Evolutionary conservation across 2,329 filamentous ascomycete genomes (phyloP), one percentile per base, ranked within the genome.

Genomic region (Incumbomyces delicatus): DNA sequence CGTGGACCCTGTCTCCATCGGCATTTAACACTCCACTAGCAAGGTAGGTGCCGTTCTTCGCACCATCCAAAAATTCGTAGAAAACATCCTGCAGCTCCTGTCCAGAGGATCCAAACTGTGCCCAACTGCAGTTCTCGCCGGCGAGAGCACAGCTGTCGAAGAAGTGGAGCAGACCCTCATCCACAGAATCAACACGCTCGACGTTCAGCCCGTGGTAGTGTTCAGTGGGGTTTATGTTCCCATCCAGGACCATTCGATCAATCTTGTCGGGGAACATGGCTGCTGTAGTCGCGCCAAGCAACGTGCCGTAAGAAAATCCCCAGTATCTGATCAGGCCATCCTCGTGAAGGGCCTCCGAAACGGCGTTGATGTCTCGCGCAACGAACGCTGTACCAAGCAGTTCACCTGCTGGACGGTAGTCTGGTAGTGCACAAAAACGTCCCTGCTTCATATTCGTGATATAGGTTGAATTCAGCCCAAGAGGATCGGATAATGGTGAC

Each of bases 281-380:
- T 12, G 64, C 63, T 45, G 66, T 62, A 12, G 59, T 61, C 7
- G 50, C 39, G 44, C 62, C 61, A n/a, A 58, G 48, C 18, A 60
- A 42, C 17, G 62, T 63, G 42, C 63, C 62, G 51, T 64, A 65
- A 8, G 47, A 52, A 22, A 47, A 40, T 12, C 49, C 49, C 29
- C 38, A 51, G 16, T 51, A 56, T 20, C 63, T 47, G 5, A 71
- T 50, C 32, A 68, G 31, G 0, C 65, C 63, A 48, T 68, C 65
- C 34, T 68, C 67, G 1, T 52, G 58, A 2, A 71, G 50, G 1
- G 67, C 65, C 41, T 74, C 69, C 0, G 66, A 66, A 42, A 74
- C 63, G 4, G 55, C 47, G 47, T 71, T 65, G 50, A 72, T 59
- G 47, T 75, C 72, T 22, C 70, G 58, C 0, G 63, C 71, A 0